Percentiles rank a stretch among this genome's conserved stretches.
These are phyloP conservation scores for Pichia sp. DNA, from an alignment of 1,139 yeast genomes.

Conservation along the genomic window DNA sequence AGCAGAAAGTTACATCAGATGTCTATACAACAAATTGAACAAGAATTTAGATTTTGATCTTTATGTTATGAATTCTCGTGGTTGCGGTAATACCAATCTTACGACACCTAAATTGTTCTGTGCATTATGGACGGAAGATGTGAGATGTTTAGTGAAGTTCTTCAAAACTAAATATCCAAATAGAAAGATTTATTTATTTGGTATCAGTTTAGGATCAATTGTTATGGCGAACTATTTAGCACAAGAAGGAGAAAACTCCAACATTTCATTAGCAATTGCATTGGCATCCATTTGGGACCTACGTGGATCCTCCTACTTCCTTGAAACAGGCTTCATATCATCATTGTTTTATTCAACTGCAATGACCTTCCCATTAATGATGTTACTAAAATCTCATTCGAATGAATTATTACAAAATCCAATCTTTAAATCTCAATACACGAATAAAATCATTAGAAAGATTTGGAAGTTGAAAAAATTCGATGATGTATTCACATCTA, in stretches of 20 bases:
- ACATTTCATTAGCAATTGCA: constrained; percentile 62
- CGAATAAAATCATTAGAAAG: constrained; percentile 16
- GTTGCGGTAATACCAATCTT: constrained; percentile 81
- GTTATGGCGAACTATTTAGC: constrained; percentile 79
- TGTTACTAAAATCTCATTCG: constrained; percentile 61
- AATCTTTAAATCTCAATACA: constrained; percentile 32
- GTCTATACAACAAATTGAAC: constrained; percentile 44
- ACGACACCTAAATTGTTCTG: constrained; percentile 74
- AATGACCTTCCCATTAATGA: constrained; percentile 63
- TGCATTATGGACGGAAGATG: constrained; percentile 73
- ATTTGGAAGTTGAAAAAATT: constrained; percentile 49
- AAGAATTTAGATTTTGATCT: constrained; percentile 48
- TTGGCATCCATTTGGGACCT: constrained; percentile 89
- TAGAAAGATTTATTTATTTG: constrained; percentile 73
- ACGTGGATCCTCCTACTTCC: constrained; percentile 50
- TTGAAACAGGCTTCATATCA: constrained; percentile 59
- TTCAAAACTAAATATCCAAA: constrained; percentile 60
- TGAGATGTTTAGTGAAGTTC: constrained; percentile 53
- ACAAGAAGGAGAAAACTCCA: constrained; percentile 54
- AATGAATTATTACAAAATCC: constrained; percentile 46
- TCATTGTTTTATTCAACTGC: constrained; percentile 59
- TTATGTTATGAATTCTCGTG: constrained; percentile 78
- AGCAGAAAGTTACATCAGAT: constrained; percentile 82
- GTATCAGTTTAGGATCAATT: constrained; percentile 88
- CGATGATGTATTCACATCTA: constrained; percentile 72